Evolutionary conservation across 495 filamentous ascomycete species (phyloP).

Genomic region (Aspergillus ellipticus): DNA sequence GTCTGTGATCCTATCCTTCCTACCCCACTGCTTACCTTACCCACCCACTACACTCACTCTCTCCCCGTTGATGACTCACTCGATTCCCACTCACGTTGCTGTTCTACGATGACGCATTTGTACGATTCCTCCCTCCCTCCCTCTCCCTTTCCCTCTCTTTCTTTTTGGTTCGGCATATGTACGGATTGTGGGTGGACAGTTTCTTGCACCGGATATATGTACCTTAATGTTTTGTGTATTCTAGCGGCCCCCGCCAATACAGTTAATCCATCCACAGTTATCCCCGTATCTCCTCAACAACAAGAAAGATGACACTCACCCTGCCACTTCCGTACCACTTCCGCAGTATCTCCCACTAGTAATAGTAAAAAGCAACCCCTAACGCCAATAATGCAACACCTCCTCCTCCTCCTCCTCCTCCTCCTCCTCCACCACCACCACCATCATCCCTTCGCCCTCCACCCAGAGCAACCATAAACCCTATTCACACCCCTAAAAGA

Average conservation of each 20-base stretch:
- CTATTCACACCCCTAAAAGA: not conserved
- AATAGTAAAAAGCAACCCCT: not conserved
- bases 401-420: not conserved
- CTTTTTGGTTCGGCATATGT: constrained; percentile 7
- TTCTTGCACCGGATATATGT: constrained; percentile 14
- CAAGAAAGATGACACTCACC: not conserved
- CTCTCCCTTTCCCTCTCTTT: not conserved
- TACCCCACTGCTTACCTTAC: not conserved
- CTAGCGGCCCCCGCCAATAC: constrained; percentile 20
- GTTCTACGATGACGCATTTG: constrained; percentile 17
- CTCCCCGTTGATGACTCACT: not conserved
- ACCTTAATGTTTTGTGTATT: constrained; percentile 24
- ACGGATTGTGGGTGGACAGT: constrained; percentile 10
- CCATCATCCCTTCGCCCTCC: not conserved
- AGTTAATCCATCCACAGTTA: not conserved
- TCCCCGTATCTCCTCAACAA: too few species aligned
- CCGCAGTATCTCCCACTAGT: too few species aligned
- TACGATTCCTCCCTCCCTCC: constrained; percentile 9
- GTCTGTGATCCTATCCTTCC: not conserved
- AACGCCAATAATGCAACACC: constrained; percentile 11
- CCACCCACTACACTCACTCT: too few species aligned
- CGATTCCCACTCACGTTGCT: constrained; percentile 2
- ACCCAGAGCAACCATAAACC: not conserved
- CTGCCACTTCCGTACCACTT: too few species aligned
- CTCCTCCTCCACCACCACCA: not conserved